phyloP scores from a whole-genome alignment of 2,329 filamentous ascomycete species.

The Onygena corvina region DNA sequence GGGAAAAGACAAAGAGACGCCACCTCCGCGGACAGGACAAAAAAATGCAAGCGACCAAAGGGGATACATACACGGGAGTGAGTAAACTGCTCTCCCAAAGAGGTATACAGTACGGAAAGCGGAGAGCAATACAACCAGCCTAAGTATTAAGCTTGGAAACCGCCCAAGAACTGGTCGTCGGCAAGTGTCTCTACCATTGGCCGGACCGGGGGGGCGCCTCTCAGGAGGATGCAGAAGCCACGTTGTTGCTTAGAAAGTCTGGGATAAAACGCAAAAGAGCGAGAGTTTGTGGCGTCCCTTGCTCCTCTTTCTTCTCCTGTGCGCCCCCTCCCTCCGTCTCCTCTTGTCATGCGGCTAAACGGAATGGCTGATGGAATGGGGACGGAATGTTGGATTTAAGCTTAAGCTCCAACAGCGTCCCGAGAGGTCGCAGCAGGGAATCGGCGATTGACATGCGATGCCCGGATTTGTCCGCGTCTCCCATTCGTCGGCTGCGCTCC shows the following conservation, averaged over 20 bases:
- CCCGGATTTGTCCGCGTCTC: background rate
- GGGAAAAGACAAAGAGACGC: too few species aligned
- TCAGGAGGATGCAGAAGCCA: conserved; percentile 1
- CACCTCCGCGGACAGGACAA: too few species aligned
- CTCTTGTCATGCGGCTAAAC: conserved; percentile 5
- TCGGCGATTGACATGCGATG: background rate
- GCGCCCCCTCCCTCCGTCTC: background rate
- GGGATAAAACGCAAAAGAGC: background rate
- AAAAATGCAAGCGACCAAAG: too few species aligned
- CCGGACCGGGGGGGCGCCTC: background rate
- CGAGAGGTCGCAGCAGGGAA: background rate
- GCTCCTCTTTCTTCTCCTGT: too few species aligned
- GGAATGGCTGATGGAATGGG: conserved; percentile 5
- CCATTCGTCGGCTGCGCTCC: background rate
- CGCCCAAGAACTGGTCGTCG: background rate
- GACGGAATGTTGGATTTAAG: background rate
- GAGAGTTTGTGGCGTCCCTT: too few species aligned
- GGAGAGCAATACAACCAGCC: too few species aligned
- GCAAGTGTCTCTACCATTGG: background rate
- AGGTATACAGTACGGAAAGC: background rate
- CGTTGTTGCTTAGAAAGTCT: conserved; percentile 1
- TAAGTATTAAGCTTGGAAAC: background rate
- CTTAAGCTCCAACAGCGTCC: conserved; percentile 1
- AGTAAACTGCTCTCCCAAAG: background rate
- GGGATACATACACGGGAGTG: background rate